Base-by-base conservation (phyloP, 345 rosid species). In the Gossypium thurberi region DNA sequence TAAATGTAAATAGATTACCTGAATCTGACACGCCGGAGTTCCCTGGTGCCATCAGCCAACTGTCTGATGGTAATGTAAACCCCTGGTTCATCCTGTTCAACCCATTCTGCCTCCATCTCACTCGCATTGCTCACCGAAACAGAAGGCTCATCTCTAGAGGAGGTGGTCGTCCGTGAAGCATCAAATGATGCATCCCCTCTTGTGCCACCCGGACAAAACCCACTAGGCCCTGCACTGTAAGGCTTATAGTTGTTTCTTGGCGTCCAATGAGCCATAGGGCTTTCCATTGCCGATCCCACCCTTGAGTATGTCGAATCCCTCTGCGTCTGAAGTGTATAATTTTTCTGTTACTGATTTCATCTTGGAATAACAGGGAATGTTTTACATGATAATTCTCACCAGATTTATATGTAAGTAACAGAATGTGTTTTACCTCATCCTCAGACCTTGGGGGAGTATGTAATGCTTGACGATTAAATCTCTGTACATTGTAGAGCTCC, bases 21-120 rank as follows among this genome's bases (percentile, higher is more conserved):
- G 93, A 95, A 95, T 81, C 98, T 86, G 80, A 95, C 99, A 1
- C 99, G 90, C 25, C 99, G 96, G 53, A 95, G 97, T 86, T 95
- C 99, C 76, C 97, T 83, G 3, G 89, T 91, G 74, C 99, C 99
- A 77, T 92, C 97, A 0, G 79, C 86, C 60, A 92, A 80, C 75
- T 89, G 98, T 80, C 97, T 89, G 77, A 95, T 84, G 66, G 99
- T 95, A 75, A 95, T 95, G 69, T 92, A 92, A 9, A 95, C 98
- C 0, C 99, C 99, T 0, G 97, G 94, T 83, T 92, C 97, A 10
- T 92, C 99, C 51, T 92, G 74, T 84, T 92, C 99, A 2, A 95
- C 77, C 98, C 97, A 95, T 84, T 95, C 99, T 11, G 91, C 75
- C 77, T 92, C 97, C 78, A 92, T 69, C 56, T 95, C 97, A 62